A percentile compares a stretch with the other conserved stretches of the same genome.
phyloP scores from a whole-genome alignment of 202 grass and related monocot species.

The Eragrostis tef region DNA sequence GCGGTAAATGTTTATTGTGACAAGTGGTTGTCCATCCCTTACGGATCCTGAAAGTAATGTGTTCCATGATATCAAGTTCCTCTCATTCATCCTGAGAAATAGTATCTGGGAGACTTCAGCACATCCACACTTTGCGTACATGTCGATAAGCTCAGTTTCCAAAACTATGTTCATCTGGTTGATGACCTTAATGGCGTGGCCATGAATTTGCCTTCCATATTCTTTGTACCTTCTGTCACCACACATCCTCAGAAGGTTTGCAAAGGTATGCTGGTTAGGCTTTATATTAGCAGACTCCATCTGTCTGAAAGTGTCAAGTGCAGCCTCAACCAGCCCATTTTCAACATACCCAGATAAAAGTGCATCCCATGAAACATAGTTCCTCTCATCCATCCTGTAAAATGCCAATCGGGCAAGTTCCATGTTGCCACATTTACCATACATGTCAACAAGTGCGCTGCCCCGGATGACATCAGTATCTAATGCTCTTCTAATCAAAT shows the following conservation, averaged over 20 bases:
- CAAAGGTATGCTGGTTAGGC: constrained; percentile 62
- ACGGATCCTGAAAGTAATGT: constrained; percentile 59
- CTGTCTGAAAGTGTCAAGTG: constrained; percentile 50
- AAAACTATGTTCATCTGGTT: constrained; percentile 63
- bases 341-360: constrained; percentile 66
- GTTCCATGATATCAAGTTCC: constrained; percentile 66
- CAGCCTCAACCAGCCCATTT: constrained; percentile 54
- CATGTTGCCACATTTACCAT: constrained; percentile 56
- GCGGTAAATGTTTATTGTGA: constrained; percentile 53
- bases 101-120: constrained; percentile 51
- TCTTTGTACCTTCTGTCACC: constrained; percentile 51
- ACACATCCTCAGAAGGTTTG: constrained; percentile 62
- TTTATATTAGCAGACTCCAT: constrained; percentile 54
- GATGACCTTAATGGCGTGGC: constrained; percentile 49
- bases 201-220: constrained; percentile 58
- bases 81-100: constrained; percentile 60
- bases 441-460: constrained; percentile 71
- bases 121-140: constrained; percentile 65
- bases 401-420: constrained; percentile 54
- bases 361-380: constrained; percentile 66
- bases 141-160: constrained; percentile 60
- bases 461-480: constrained; percentile 61
- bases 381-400: constrained; percentile 53
- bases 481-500: constrained; percentile 59
- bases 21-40: constrained; percentile 48